Evolutionary conservation across 139 green algal genomes (phyloP), one percentile per base, ranked within the genome.

Genomic region (Auxenochlorella protothecoides): DNA sequence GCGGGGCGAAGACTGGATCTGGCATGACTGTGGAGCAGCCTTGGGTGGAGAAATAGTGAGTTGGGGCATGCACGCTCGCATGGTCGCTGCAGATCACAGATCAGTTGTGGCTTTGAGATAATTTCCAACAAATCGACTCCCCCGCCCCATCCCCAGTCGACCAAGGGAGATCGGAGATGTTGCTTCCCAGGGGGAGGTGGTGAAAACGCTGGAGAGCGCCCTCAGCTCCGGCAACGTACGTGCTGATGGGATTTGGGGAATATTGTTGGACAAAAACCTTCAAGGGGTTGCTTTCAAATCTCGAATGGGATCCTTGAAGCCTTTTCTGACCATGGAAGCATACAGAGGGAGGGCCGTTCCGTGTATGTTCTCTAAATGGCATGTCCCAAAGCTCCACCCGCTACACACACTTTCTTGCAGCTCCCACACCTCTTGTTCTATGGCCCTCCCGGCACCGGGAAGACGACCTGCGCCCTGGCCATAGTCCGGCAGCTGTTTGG

Each of bases 351-450:
- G 27, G 27, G 27, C 27, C 27, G 1, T 44, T 44, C 27, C 27
- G 1, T 15, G 13, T 10, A 7, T 16, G 27, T 44, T 44, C 27
- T 44, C 27, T 44, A 44, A 44, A 10, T 62, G 10, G 15, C 15
- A 4, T 55, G 56, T 72, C 13, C 7, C 67, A 63, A 63, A 59
- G 15, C 10, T 1, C 6, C 5, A 55, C 62, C 7, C 44, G 6
- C 52, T 44, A 44, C 27, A 44, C 27, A 44, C 27, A 44, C 27
- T 44, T 44, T 44, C 27, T 44, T 1, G 72, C 77, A 82, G 72
- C 87, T 99, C 59, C 95, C 95, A 2, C 95, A 99, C 72, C 76
- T 99, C 65, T 84, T 99, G 63, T 84, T 99, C 16, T 99, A 99
- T 75, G 95, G 95, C 2, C 95, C 95, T 3, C 95, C 95, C 44